Base-by-base conservation (phyloP, 805 yeast species). In the Saccharomycopsis microspora region DNA sequence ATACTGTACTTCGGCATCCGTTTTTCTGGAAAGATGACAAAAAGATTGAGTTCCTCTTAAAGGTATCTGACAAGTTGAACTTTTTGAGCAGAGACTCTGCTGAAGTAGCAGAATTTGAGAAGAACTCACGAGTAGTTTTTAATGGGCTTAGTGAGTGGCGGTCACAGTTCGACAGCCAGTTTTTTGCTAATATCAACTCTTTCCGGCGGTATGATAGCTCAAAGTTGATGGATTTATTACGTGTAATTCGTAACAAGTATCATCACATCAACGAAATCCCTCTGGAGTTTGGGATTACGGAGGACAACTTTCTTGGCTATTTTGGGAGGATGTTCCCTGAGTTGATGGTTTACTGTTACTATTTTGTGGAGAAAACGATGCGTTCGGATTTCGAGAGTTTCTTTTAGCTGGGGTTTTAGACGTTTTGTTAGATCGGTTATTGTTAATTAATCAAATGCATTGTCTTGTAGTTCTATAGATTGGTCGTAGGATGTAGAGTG, bases 201-300 rank as follows among this genome's bases (percentile, higher is more conserved):
- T 93, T 87, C 61, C 74, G 99, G 56, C 89, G 87, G 62, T 93
- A 93, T 62, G 82, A 82, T 54, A 75, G 83, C 0, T 78, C 74
- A 49, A 84, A 80, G 56, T 64, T 93, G 42, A 78, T 88, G 80
- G 98, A 93, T 61, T 65, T 93, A 45, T 64, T 93, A 50, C 70
- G 99, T 50, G 96, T 96, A 0, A 64, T 93, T 56, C 72, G 99
- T 57, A 93, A 93, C 66, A 93, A 93, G 63, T 82, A 86, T 58
- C 97, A 93, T 62, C 99, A 93, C 62, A 90, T 75, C 62, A 87
- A 87, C 64, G 98, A 93, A 61, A 66, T 89, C 59, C 96, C 96
- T 1, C 71, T 65, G 6, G 74, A 68, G 9, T 69, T 93, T 49
- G 78, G 76, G 45, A 60, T 59, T 10, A 70, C 75, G 44, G 82